Evolutionary conservation across 176 grass and related monocot genomes (phyloP).

Genomic region (Microstegium vimineum): DNA sequence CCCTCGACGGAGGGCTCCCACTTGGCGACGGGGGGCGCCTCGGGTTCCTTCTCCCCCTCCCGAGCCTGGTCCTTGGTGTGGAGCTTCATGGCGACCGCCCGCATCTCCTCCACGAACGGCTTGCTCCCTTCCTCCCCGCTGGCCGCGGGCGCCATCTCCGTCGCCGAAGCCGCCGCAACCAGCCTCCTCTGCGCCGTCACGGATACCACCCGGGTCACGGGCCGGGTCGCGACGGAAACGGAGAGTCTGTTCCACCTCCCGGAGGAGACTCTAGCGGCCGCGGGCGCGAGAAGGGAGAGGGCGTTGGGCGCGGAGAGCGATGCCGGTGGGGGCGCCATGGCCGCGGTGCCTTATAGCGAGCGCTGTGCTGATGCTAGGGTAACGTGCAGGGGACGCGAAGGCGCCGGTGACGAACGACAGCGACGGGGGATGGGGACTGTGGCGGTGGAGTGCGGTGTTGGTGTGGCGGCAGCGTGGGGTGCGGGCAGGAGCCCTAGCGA

Average conservation of each 20-base stretch:
- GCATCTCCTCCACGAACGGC: constrained; percentile 95
- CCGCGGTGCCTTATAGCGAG: constrained; percentile 3
- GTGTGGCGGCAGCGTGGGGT: background rate
- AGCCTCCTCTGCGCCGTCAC: constrained; percentile 12
- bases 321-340: constrained; percentile 44
- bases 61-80: constrained; percentile 85
- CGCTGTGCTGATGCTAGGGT: background rate
- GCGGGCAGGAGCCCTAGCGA: background rate
- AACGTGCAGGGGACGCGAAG: constrained; percentile 18
- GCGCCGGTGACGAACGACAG: constrained; percentile 9
- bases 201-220: background rate
- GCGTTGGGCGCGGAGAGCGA: constrained; percentile 10
- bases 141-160: constrained; percentile 48
- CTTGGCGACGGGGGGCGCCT: constrained; percentile 57
- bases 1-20: constrained; percentile 79
- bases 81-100: constrained; percentile 77
- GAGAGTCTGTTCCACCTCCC: background rate
- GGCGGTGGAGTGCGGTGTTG: constrained; percentile 41
- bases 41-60: constrained; percentile 82
- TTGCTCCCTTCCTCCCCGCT: constrained; percentile 29
- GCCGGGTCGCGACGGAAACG: background rate
- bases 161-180: constrained; percentile 28
- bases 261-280: background rate
- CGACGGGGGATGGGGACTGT: background rate
- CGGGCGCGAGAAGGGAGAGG: constrained; percentile 2